phyloP scores from a whole-genome alignment of 768 basidiomycete species.

The Podaxis rugospora region DNA sequence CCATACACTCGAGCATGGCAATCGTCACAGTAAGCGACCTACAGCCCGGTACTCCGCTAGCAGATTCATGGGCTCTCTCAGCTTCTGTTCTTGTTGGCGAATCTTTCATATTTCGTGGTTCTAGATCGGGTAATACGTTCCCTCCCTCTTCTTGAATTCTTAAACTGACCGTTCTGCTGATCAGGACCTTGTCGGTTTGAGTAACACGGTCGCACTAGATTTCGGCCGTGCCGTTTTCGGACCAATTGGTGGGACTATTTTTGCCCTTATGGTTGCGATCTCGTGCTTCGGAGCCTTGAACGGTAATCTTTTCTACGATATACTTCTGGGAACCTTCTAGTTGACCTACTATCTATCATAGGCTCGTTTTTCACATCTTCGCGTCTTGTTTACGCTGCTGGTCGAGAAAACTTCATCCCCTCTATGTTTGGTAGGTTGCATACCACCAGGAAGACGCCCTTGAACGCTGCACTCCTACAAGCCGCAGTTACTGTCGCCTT shows the following conservation, averaged over 20 bases:
- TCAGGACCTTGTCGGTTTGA: slow-evolving; percentile 62
- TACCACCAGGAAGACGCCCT: slow-evolving; percentile 70
- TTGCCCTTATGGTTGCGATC: slow-evolving; percentile 88
- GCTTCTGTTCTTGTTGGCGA: slow-evolving; percentile 76
- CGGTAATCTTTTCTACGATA: slow-evolving; percentile 35
- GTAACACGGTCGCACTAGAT: slow-evolving; percentile 88
- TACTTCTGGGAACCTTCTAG: background rate
- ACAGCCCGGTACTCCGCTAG: background rate
- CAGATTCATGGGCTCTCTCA: slow-evolving; percentile 21
- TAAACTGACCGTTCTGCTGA: background rate
- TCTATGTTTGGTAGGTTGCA: slow-evolving; percentile 78
- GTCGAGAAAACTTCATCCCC: slow-evolving; percentile 85
- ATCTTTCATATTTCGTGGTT: slow-evolving; percentile 89
- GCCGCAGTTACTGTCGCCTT: slow-evolving; percentile 70
- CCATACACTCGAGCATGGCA: slow-evolving; percentile 88
- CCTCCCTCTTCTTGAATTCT: background rate
- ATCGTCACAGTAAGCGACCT: slow-evolving; percentile 62
- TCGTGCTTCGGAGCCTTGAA: slow-evolving; percentile 96
- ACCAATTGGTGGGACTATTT: slow-evolving; percentile 77
- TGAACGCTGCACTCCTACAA: slow-evolving; percentile 85
- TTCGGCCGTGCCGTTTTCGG: slow-evolving; percentile 89
- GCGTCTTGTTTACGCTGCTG: slow-evolving; percentile 86
- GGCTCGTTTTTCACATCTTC: slow-evolving; percentile 72
- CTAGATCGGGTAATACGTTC: slow-evolving; percentile 62
- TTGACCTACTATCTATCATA: slow-evolving; percentile 22